Evolutionary conservation across 805 yeast genomes (phyloP).

Genomic region (Candida pseudoglaebosa): DNA sequence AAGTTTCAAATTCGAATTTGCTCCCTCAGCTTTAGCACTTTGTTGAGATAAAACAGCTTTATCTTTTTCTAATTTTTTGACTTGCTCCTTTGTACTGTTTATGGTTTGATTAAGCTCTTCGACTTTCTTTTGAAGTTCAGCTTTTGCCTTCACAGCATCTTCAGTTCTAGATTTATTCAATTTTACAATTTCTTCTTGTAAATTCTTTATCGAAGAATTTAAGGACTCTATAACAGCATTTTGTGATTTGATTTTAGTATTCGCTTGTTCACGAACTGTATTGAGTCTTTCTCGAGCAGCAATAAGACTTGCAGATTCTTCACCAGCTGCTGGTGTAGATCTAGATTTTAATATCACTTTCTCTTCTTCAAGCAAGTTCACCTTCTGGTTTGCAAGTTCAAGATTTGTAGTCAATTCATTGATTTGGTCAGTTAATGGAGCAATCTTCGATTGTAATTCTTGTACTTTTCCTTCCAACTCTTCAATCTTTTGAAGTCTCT

Average conservation of each 20-base stretch:
- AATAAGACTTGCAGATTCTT: constrained; percentile 21
- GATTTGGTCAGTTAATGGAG: constrained; percentile 43
- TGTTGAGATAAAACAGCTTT: constrained; percentile 9
- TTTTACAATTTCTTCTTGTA: constrained; percentile 18
- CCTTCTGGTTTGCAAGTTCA: constrained; percentile 11
- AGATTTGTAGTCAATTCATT: constrained; percentile 23
- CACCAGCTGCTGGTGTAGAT: constrained; percentile 3
- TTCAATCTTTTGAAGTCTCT: constrained; percentile 17
- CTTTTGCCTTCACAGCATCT: constrained; percentile 10
- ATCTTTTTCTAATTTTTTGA: constrained; percentile 5
- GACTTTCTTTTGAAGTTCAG: constrained; percentile 21
- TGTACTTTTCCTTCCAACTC: constrained; percentile 40
- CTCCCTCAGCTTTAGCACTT: constrained; percentile 12
- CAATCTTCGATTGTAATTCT: constrained; percentile 27
- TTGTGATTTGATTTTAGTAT: constrained; percentile 18
- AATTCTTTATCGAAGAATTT: constrained; percentile 18
- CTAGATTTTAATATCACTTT: constrained; percentile 16
- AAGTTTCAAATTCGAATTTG: constrained; percentile 14
- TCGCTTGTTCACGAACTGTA: constrained; percentile 18
- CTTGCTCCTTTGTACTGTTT: constrained; percentile 12
- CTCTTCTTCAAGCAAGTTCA: constrained; percentile 14
- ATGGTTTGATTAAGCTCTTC: constrained; percentile 13
- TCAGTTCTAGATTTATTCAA: constrained; percentile 5
- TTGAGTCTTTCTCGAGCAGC: constrained; percentile 20
- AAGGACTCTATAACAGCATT: constrained; percentile 25